Conservation (phyloP, 2,329 filamentous ascomycete genomes). For the Fusarium sp. region DNA sequence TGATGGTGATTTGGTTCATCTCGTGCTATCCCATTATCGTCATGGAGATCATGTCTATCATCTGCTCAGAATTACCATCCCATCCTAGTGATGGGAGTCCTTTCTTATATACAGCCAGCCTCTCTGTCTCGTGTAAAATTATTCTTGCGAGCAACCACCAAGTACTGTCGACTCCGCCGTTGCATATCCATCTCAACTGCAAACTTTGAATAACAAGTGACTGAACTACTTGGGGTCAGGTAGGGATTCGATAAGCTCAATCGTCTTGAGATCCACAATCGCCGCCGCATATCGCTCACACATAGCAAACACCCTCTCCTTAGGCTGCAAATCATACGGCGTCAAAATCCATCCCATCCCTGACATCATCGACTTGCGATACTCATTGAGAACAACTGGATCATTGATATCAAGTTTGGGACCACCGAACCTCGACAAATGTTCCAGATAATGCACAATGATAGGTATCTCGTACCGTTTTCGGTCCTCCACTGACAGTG, state of each 20-base stretch:
- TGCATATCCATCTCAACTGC: neutral
- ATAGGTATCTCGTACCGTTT: neutral
- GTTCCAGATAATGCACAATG: neutral
- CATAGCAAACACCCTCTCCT: constrained; percentile 14
- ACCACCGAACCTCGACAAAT: neutral
- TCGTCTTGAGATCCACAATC: constrained; percentile 8
- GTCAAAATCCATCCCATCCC: constrained; percentile 18
- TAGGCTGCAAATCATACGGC: neutral
- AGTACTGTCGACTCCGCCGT: no score
- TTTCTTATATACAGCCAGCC: no score
- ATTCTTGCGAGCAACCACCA: no score
- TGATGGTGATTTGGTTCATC: no score
- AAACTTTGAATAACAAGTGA: neutral
- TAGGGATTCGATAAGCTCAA: neutral
- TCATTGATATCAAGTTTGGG: neutral
- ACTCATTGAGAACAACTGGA: neutral
- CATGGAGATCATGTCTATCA: no score
- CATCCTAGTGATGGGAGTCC: no score
- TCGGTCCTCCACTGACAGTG: constrained; percentile 12
- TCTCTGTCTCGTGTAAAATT: no score
- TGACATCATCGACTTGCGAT: constrained; percentile 6
- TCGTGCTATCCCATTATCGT: no score
- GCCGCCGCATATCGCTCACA: constrained; percentile 11
- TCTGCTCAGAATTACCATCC: no score
- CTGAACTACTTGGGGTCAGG: neutral